Evolutionary conservation across 208 protist genomes (phyloP).

Genomic region (Tetramitus jugosus): DNA sequence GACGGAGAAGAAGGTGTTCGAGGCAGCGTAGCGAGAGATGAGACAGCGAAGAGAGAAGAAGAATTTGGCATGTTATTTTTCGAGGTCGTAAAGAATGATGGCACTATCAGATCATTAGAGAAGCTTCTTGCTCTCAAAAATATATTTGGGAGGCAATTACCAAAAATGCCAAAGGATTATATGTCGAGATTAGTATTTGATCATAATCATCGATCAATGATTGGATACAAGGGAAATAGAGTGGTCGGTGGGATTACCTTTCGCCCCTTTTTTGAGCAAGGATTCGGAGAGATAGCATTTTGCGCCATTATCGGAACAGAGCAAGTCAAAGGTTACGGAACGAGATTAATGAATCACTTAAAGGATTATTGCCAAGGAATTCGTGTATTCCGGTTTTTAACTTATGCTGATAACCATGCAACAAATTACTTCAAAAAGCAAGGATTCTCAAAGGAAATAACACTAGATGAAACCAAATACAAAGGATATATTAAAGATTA

Average conservation of each 20-base stretch:
- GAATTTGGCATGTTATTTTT: constrained; percentile 16
- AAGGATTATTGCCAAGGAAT: constrained; percentile 26
- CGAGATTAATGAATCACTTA: constrained; percentile 35
- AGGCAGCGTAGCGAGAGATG: background rate
- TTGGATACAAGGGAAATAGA: background rate
- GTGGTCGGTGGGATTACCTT: constrained; percentile 33
- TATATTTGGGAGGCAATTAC: constrained; percentile 29
- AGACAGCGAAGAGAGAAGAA: background rate
- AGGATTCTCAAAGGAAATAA: constrained; percentile 33
- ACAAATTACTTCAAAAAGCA: constrained; percentile 39
- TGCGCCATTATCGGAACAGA: constrained; percentile 27
- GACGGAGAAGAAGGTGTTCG: too few relatives aligned
- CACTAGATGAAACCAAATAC: constrained; percentile 22
- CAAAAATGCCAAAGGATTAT: constrained; percentile 38
- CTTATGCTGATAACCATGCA: constrained; percentile 40
- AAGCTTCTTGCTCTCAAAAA: constrained; percentile 26
- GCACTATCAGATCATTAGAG: background rate
- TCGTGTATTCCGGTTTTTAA: constrained; percentile 28
- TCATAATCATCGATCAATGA: background rate
- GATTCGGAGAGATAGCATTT: constrained; percentile 40
- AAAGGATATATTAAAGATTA: constrained; percentile 41
- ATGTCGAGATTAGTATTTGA: constrained; percentile 31
- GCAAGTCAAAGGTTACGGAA: constrained; percentile 34
- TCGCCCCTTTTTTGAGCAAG: constrained; percentile 23
- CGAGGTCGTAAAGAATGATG: constrained; percentile 17